Percentiles rank a stretch among this genome's conserved stretches.
Evolutionary conservation across 2,329 filamentous ascomycete genomes (phyloP).

Genomic region (Cylindrodendrum hubeiense): DNA sequence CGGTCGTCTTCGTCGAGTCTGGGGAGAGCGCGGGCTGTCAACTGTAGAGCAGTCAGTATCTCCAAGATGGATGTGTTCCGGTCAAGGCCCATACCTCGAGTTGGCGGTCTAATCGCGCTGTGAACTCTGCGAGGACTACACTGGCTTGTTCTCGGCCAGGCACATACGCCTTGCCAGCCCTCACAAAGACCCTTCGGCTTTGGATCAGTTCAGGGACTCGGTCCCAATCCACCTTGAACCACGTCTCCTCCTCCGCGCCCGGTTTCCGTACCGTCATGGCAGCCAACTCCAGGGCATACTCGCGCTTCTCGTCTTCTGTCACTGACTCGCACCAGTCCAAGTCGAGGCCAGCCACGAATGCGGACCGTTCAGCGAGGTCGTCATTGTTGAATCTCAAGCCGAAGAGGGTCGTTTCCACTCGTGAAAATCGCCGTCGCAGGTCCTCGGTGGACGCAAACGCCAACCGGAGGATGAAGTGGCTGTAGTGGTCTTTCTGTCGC

Average conservation of each 20-base stretch:
- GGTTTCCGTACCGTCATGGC: constrained; percentile 58
- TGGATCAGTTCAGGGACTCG: constrained; percentile 92
- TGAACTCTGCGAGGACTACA: constrained; percentile 91
- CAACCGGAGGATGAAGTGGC: constrained; percentile 94
- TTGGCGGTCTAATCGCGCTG: constrained; percentile 80
- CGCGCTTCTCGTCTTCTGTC: constrained; percentile 79
- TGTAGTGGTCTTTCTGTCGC: constrained; percentile 95
- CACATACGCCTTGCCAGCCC: constrained; percentile 89
- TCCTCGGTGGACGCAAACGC: constrained; percentile 95
- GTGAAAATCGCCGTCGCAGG: constrained; percentile 84
- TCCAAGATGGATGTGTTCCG: neutral
- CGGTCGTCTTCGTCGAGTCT: constrained; percentile 97
- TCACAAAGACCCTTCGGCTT: constrained; percentile 79
- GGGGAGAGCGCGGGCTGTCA: constrained; percentile 91
- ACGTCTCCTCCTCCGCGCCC: constrained; percentile 79
- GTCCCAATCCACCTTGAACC: constrained; percentile 98
- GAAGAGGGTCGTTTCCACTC: constrained; percentile 92
- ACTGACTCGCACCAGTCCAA: constrained; percentile 94
- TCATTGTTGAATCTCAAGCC: constrained; percentile 84
- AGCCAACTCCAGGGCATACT: constrained; percentile 71
- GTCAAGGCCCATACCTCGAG: constrained; percentile 73
- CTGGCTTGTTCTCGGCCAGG: constrained; percentile 87
- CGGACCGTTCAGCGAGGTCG: constrained; percentile 76
- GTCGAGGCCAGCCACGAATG: constrained; percentile 81
- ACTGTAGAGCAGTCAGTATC: constrained; percentile 56